These are phyloP conservation scores for Moringa oleifera DNA, from an alignment of 345 rosid species.

Conservation along the genomic window DNA sequence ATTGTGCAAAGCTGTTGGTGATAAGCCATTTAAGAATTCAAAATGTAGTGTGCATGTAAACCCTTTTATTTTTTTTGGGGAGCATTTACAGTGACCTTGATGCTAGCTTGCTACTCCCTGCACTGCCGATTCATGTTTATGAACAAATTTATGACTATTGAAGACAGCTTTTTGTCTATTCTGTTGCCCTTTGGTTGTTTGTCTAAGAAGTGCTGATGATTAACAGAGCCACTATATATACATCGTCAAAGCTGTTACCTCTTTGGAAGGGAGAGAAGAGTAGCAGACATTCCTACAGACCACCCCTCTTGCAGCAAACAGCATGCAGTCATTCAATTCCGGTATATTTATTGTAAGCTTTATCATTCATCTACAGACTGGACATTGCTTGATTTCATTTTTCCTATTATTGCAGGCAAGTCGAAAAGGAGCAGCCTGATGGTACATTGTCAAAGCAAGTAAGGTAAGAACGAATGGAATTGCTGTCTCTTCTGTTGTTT, in stretches of 20 bases:
- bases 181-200: conserved; percentile 5
- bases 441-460: conserved; percentile 60
- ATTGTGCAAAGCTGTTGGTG: too few relatives aligned
- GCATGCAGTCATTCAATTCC: conserved; percentile 89
- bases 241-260: conserved; percentile 98
- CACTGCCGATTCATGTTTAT: background rate
- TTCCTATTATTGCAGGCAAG: conserved; percentile 53
- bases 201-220: conserved; percentile 5
- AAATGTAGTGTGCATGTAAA: too few relatives aligned
- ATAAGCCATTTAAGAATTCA: too few relatives aligned
- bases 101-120: too few relatives aligned
- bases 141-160: conserved; percentile 8
- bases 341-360: conserved; percentile 37
- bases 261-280: conserved; percentile 91
- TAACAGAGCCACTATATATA: conserved; percentile 84
- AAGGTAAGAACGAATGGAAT: conserved; percentile 36
- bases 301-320: conserved; percentile 99
- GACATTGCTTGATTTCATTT: conserved; percentile 9
- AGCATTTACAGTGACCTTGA: too few relatives aligned
- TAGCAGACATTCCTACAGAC: conserved; percentile 91
- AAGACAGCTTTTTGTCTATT: conserved; percentile 5
- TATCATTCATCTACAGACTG: conserved; percentile 9
- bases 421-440: conserved; percentile 71
- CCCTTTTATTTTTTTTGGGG: too few relatives aligned
- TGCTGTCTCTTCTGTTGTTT: conserved; percentile 1